Evolutionary conservation across 2,329 filamentous ascomycete genomes (phyloP), one percentile per base, ranked within the genome.

Genomic region (Zelopaecilomyces penicillatus): DNA sequence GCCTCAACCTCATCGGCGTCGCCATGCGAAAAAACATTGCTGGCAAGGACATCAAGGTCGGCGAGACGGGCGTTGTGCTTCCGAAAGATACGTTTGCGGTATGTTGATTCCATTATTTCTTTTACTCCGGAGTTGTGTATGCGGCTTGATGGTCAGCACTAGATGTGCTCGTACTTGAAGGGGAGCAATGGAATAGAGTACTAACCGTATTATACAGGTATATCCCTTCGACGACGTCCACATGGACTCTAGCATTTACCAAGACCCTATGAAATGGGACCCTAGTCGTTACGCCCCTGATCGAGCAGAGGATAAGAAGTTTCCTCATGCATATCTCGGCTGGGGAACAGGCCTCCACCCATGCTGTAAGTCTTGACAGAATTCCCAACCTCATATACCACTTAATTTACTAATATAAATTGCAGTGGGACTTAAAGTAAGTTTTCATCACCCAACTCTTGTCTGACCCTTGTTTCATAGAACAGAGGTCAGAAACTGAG

Each of bases 1-100:
- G 76, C 3, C 50, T 80, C 27, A 68, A 69, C 30, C 51, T 69
- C 6, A 57, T 66, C 0, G 76, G 76, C 5, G 63, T 67, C 1
- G 64, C 66, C 0, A 73, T 80, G 54, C 65, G 77, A 5, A 71
- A 69, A 55, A 81, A 80, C 52, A 59, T 63, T 6, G 68, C 65
- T 31, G 67, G 66, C 11, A 60, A 58, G 26, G 64, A 70, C 33
- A 57, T 80, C 5, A 59, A 63, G 2, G 68, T 75, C 27, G 67
- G 68, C 5, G 55, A 55, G 3, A 67, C 66, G 5, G 64, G 64
- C 26, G 69, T 76, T 51, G 63, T 78, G 6, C 67, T 81, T 19
- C 76, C 76, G 0, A 49, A 59, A 2, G 65, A 66, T 27, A 65
- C 67, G 1, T 78, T 67, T 52, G 73, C 66, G 7, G 61, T 63